Base-by-base conservation (phyloP, 1,284 basidiomycete genomes). In the Sanghuangporus sanghuang region DNA sequence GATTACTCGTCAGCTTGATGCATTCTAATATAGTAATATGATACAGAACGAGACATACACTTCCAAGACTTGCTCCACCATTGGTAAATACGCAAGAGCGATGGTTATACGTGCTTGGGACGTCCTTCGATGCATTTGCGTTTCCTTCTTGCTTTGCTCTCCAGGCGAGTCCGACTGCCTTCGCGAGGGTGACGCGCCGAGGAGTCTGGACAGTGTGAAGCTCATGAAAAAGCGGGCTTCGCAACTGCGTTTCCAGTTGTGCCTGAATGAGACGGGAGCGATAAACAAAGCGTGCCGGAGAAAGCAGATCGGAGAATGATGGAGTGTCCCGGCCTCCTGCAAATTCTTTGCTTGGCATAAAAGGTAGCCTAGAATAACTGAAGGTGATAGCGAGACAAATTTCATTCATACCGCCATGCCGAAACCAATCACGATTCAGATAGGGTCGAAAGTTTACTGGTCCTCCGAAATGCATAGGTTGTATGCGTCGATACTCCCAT, bases 381-480 rank as follows among this genome's bases (percentile, higher is more conserved):
- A 78, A 78, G 23, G 77, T 73, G 49, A 85, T 77, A 23, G 76
- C 74, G 11, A 82, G 57, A 57, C 74, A 74, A 21, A 82, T 76
- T 62, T 81, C 81, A 2, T 68, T 72, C 6, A 68, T 70, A 2
- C 85, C 85, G 0, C 83, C 83, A 3, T 61, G 66, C 2, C 77
- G 65, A 57, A 75, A 75, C 85, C 84, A 86, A n/a, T 74, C 66
- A 35, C 69, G 67, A 67, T 85, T 78, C 23, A 86, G 74, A 67
- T 78, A 79, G 3, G 81, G 78, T 5, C 86, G 77, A 46, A 85
- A 61, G 69, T 82, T 86, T 23, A 85, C 58, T 6, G 84, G 84
- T 0, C 81, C 81, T 12, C 70, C 76, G 21, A 77, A 77, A 53
- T 78, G 71, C 73, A 82, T 84, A 1, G 84, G 83, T 63, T 86